Evolutionary conservation across 306 rosid species (phyloP).

Genomic region (Castanopsis chinensis): DNA sequence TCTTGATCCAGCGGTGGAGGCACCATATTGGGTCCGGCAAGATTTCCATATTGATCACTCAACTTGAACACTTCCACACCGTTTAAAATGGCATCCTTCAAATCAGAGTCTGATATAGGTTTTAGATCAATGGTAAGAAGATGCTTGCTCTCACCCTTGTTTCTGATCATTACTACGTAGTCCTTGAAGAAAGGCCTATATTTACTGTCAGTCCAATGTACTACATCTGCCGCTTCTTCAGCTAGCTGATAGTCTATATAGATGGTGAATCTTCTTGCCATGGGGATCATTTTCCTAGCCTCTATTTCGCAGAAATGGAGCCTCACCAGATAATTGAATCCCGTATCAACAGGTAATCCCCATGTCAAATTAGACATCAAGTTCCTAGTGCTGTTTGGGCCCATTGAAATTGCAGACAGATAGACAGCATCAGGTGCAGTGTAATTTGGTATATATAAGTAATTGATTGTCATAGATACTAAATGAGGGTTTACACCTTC

Average conservation of each 20-base stretch:
- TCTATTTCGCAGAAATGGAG: conserved; percentile 13
- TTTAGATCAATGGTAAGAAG: not conserved
- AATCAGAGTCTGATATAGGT: rapidly evolving
- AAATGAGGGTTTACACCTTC: too few relatives aligned
- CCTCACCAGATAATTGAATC: conserved; percentile 46
- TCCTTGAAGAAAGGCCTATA: not conserved
- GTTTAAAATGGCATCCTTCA: not conserved
- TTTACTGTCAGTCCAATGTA: rapidly evolving
- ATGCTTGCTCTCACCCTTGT: conserved; percentile 18
- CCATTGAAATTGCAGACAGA: conserved; percentile 9
- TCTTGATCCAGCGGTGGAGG: not conserved
- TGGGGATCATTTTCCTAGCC: rapidly evolving
- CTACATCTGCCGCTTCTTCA: not conserved
- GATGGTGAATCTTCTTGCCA: not conserved
- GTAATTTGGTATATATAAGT: conserved; percentile 2
- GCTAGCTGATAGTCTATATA: not conserved
- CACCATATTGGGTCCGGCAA: not conserved
- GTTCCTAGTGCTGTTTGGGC: not conserved
- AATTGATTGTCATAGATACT: rapidly evolving
- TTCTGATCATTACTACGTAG: not conserved
- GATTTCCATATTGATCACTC: not conserved
- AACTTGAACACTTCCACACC: conserved; percentile 33
- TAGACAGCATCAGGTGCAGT: conserved; percentile 32
- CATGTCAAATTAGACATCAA: conserved; percentile 30
- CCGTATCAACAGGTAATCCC: conserved; percentile 40